These are phyloP conservation scores for Candida dubliniensis DNA, from an alignment of 1,139 yeast genomes.

Conservation along the genomic window DNA sequence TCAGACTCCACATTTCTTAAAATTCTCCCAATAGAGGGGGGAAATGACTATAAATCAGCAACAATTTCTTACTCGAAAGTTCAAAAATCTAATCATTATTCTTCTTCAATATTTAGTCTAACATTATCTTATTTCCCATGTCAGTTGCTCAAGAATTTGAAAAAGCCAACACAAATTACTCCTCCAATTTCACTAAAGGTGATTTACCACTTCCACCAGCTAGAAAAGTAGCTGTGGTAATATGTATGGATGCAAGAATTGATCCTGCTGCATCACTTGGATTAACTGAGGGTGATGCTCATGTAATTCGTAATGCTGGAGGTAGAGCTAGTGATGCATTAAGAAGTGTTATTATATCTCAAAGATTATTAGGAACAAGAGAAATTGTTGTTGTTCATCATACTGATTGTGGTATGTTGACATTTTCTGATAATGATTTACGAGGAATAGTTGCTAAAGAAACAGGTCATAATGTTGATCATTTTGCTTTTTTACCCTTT, in stretches of 20 bases:
- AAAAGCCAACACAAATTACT: conserved; percentile 21
- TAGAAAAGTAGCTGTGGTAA: conserved; percentile 35
- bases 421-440: conserved; percentile 32
- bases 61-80: no score
- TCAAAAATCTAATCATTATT: no score
- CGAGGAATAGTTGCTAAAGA: conserved; percentile 27
- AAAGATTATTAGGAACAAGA: conserved; percentile 33
- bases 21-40: no score
- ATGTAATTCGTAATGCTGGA: conserved; percentile 47
- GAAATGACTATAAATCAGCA: no score
- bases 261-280: conserved; percentile 45
- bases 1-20: no score
- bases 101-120: no score
- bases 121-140: conserved; percentile 14
- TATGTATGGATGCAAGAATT: conserved; percentile 48
- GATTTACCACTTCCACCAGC: conserved; percentile 37
- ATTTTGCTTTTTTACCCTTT: conserved; percentile 36
- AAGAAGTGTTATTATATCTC: conserved; percentile 39
- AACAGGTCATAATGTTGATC: conserved; percentile 29
- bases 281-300: conserved; percentile 44
- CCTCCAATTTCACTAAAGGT: conserved; percentile 22
- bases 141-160: conserved; percentile 27
- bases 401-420: conserved; percentile 46
- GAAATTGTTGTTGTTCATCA: conserved; percentile 43
- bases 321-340: conserved; percentile 44